Base-by-base conservation (phyloP, 345 rosid genomes). In the Citrus cavaleriei region DNA sequence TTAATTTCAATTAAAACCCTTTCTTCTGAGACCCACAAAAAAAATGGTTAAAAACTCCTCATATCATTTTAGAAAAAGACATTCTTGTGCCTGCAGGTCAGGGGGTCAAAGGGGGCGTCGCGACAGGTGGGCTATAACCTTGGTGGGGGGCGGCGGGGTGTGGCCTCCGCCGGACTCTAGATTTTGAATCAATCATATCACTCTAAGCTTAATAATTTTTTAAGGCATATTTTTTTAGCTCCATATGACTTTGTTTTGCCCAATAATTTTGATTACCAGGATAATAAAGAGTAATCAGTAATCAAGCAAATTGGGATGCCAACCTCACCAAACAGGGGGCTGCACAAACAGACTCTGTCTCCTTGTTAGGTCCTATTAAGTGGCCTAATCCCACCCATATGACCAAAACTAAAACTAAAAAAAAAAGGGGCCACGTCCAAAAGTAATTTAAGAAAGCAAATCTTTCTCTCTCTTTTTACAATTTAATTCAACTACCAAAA, bases 311-410 rank as follows among this genome's bases (percentile, higher is more conserved):
- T 82, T 84, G 69, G 88, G 88, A 78, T 78, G 87, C 92, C 92
- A 89, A 89, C 92, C 84, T 71, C 74, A 89, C 85, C 92, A 87
- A 89, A 65, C 87, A 32, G 30, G 28, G 37, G 28, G 10, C 78
- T 58, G 49, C 35, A 63, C 8, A 30, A 9, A 49, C 2, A 9
- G 40, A 0, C 68, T 66, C 78, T 70, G 55, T 64, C 69, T 51
- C 27, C 58, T 13, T 32, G 25, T 65, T 82, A 78, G 84, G 87
- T 84, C 83, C 82, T 73, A 62, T 73, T 76, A 81, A 81, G 91
- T 89, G 81, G 85, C 88, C 90, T 77, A 89, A 78, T 78, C 87
- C 61, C 83, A 87, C 85, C 87, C 82, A 81, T 40, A 60, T 12
- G 28, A 49, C 74, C 73, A 73, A 65, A 58, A 60, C 35, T 42